Evolutionary conservation across 2,329 filamentous ascomycete species (phyloP).

Genomic region (Alternaria atra): DNA sequence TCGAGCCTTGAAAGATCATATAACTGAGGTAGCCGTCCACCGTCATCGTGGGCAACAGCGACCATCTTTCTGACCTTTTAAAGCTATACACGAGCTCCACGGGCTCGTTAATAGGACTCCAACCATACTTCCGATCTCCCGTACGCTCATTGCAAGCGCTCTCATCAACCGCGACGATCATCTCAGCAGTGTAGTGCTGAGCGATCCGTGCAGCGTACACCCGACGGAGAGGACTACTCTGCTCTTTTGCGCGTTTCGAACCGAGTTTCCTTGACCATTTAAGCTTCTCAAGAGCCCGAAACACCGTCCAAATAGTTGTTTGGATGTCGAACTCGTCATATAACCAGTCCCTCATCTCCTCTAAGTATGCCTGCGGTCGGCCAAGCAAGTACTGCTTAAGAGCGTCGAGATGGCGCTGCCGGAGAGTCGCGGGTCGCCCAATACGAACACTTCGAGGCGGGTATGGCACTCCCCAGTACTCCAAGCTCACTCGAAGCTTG

Average conservation of each 20-base stretch:
- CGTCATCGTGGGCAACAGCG: conserved; percentile 18
- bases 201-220: too few species aligned
- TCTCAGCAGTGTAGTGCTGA: conserved; percentile 20
- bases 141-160: conserved; percentile 21
- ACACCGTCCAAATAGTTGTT: neutral
- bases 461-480: too few species aligned
- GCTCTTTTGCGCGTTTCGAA: conserved; percentile 12
- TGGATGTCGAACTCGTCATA: conserved; percentile 1
- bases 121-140: conserved; percentile 20
- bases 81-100: conserved; percentile 1
- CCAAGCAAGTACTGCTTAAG: too few species aligned
- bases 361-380: conserved; percentile 13
- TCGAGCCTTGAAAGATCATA: conserved; percentile 7
- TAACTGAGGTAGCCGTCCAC: conserved; percentile 11
- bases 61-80: conserved; percentile 3
- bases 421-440: too few species aligned
- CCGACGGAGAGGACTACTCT: too few species aligned
- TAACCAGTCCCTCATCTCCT: conserved; percentile 16
- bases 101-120: neutral
- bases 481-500: too few species aligned
- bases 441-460: too few species aligned
- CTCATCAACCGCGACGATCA: conserved; percentile 20
- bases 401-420: too few species aligned
- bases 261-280: conserved; percentile 1
- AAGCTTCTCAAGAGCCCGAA: too few species aligned